phyloP scores from a whole-genome alignment of 108 stramenopile genomes.

The Nannochloropsis gaditana region DNA sequence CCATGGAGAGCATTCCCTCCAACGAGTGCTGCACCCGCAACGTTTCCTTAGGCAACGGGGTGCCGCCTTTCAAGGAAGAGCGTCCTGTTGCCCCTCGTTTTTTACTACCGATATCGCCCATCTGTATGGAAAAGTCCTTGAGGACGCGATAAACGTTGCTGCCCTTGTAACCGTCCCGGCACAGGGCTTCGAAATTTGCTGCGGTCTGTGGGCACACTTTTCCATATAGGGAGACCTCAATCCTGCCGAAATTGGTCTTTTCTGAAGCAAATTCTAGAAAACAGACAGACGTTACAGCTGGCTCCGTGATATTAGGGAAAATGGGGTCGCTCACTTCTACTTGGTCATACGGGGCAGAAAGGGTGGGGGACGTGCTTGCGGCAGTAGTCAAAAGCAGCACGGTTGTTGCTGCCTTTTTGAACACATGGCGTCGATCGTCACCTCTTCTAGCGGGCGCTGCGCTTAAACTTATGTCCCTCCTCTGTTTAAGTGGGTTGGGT shows the following conservation, averaged over 20 bases:
- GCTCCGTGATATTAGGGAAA: neutral
- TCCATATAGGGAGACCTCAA: neutral
- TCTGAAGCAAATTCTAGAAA: constrained; percentile 2
- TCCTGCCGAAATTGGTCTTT: neutral
- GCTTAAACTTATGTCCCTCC: no score
- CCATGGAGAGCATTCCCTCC: constrained; percentile 17
- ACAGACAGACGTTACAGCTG: neutral
- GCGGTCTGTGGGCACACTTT: neutral
- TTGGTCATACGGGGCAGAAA: neutral
- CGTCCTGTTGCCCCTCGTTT: neutral
- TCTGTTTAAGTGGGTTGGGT: no score
- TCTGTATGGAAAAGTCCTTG: constrained; percentile 2
- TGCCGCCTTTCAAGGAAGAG: neutral
- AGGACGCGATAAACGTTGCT: neutral
- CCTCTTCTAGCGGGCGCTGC: no score
- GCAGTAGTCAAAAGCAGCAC: no score
- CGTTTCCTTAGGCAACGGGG: neutral
- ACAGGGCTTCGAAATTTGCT: constrained; percentile 14
- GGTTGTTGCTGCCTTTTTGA: no score
- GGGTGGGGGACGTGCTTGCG: neutral
- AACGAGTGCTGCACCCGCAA: constrained; percentile 19
- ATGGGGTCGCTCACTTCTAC: neutral
- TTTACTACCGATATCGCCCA: constrained; percentile 4
- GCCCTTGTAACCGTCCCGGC: constrained; percentile 4
- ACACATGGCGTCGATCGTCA: no score